Conservation (phyloP, 2,329 filamentous ascomycete species). For the Akanthomyces lecanii region DNA sequence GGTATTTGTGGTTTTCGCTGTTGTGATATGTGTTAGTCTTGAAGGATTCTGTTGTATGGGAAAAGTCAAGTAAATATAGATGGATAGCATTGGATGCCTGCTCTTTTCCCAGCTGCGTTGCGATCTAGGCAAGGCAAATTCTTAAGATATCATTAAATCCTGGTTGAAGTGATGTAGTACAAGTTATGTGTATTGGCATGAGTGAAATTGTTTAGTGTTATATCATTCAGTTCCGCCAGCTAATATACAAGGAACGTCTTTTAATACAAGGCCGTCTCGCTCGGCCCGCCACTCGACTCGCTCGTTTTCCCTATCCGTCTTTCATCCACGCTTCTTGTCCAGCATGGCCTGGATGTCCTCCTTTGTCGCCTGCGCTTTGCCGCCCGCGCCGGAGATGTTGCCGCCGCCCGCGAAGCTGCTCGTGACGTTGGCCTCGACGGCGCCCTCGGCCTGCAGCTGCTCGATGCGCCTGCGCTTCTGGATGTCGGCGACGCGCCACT, state of each 20-base stretch:
- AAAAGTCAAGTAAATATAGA: background rate
- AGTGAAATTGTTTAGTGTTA: conserved; percentile 1
- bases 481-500: conserved; percentile 87
- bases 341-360: conserved; percentile 38
- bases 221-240: background rate
- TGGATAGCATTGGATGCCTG: background rate
- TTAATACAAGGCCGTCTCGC: background rate
- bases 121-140: background rate
- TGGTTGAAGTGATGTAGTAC: background rate
- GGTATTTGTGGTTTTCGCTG: background rate
- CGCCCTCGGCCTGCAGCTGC: conserved; percentile 69
- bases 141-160: background rate
- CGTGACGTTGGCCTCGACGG: conserved; percentile 51
- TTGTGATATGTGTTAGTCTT: background rate
- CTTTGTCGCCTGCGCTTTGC: conserved; percentile 30
- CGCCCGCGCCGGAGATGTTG: conserved; percentile 21
- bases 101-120: background rate
- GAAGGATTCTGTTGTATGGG: background rate
- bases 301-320: background rate
- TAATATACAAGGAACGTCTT: conserved; percentile 2
- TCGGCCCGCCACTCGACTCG: background rate
- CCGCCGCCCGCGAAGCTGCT: conserved; percentile 35
- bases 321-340: conserved; percentile 31
- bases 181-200: background rate
- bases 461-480: conserved; percentile 78